Evolutionary conservation across 352 stramenopile genomes (phyloP), one percentile per base, ranked within the genome.

Genomic region (Thraustotheca clavata): DNA sequence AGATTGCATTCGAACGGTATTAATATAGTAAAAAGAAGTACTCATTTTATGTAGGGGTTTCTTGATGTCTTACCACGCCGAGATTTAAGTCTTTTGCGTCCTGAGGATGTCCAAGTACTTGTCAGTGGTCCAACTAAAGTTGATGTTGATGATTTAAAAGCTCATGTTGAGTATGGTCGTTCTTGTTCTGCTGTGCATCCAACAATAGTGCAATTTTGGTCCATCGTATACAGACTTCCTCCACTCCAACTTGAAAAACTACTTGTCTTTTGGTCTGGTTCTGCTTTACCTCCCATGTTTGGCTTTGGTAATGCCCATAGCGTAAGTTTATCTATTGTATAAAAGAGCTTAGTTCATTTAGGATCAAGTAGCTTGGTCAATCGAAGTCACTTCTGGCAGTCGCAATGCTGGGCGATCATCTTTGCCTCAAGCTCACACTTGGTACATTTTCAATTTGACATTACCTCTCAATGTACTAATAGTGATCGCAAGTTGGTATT

Each of bases 201-300:
- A 6, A 71, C 77, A 4, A 62, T 63, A 32, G 49, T 39, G 14
- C 59, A 70, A 24, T 91, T 91, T 46, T 91, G 83, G 83, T 62
- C 77, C 16, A 75, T 89, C 6, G 80, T 81, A 0, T 73, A 86
- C 20, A 63, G 34, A 11, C 87, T 91, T 49, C 76, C 88, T 31
- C 34, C 73, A 89, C 59, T 38, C 69, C 1, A 68, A 61, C 18
- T 73, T 73, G 59, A 72, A 75, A 22, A 86, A 47, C 61, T 91
- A 7, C 66, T 91, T n/a, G 82, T 75, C 0, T 91, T 91, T 57
- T 91, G 83, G 83, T 88, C 77, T 9, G 83, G 83, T 1, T 89
- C 80, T 6, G 69, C 79, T 0, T 57, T 77, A 52, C 80, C 83
- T 34, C 83, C 83, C 2, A 71, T 89, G 6, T 91, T 91, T 62